Evolutionary conservation across 2,329 filamentous ascomycete genomes (phyloP).

Genomic region (Fusarium hostae): DNA sequence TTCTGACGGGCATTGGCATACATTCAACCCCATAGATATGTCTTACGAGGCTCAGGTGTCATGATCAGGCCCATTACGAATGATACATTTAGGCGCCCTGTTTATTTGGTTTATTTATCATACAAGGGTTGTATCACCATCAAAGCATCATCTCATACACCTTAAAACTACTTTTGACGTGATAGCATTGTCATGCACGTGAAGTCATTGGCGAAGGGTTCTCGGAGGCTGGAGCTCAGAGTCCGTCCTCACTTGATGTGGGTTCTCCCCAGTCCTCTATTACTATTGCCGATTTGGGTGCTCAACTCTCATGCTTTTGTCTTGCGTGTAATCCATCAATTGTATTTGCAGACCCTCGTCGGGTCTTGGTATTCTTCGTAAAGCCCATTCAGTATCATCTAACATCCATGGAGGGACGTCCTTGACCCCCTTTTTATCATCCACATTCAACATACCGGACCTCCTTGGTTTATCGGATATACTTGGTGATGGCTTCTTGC

Average conservation of each 20-base stretch:
- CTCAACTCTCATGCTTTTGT: constrained; percentile 1
- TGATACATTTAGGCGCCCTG: neutral
- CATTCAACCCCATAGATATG: constrained; percentile 5
- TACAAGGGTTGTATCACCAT: neutral
- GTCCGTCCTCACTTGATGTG: neutral
- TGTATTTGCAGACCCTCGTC: constrained; percentile 11
- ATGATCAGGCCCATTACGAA: neutral
- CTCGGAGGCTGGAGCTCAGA: neutral
- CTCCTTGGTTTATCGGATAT: constrained; percentile 54
- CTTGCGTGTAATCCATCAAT: constrained; percentile 7
- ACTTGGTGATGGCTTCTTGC: constrained; percentile 63
- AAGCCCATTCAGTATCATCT: neutral
- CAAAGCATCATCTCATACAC: neutral
- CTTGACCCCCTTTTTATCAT: constrained; percentile 6
- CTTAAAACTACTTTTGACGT: neutral
- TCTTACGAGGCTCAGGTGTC: neutral
- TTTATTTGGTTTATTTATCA: neutral
- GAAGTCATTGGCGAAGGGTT: neutral
- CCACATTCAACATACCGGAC: neutral
- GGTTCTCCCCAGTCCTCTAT: constrained; percentile 5
- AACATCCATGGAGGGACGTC: neutral
- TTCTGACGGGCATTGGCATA: constrained; percentile 8
- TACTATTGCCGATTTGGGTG: neutral
- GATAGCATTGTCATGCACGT: neutral
- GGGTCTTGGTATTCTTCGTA: constrained; percentile 33